Evolutionary conservation across 257 asterid species (phyloP), one percentile per base, ranked within the genome.

Genomic region (Scutellaria galericulata): DNA sequence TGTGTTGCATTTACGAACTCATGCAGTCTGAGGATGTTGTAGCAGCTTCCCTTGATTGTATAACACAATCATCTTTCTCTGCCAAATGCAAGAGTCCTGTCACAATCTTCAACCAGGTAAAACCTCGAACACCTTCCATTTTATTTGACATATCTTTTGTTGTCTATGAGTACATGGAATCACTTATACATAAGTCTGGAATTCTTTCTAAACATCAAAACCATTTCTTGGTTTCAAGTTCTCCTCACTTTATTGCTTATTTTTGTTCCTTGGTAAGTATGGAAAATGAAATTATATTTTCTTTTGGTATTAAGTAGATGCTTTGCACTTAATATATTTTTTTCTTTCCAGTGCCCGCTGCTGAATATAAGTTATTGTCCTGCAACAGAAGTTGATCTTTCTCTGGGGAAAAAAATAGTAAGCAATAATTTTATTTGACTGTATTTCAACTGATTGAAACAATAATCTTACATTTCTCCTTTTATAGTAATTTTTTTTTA

Each of bases 331-430:
- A 12, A 69, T 68, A 56, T 64, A 1, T 69, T 65, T 59, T 78
- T 68, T 69, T 75, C 51, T 72, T 80, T 74, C 51, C 91, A 93
- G 98, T 93, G 98, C 68, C 96, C 92, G 4, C 92, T 93, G 71
- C 82, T 93, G 83, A 93, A 93, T 73, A 86, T 90, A 75, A 90
- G 88, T 75, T 90, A 87, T 64, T 93, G 98, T 78, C 97, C 97
- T 31, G 90, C 90, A 51, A 77, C 98, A 20, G 97, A 93, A 87
- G 88, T 83, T 77, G 89, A 90, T 81, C 83, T 87, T 66, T 84
- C 90, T 64, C 69, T 8, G 47, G 92, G 93, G 22, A 90, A 87
- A 83, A 86, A 82, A 81, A 20, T 93, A 65, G 98, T 95, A 82
- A 85, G 96, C 74, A 46, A 12, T 65, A 68, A 59, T 15, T 56